These are phyloP conservation scores for Acacia crassicarpa DNA, from an alignment of 306 rosid species.

Conservation along the genomic window DNA sequence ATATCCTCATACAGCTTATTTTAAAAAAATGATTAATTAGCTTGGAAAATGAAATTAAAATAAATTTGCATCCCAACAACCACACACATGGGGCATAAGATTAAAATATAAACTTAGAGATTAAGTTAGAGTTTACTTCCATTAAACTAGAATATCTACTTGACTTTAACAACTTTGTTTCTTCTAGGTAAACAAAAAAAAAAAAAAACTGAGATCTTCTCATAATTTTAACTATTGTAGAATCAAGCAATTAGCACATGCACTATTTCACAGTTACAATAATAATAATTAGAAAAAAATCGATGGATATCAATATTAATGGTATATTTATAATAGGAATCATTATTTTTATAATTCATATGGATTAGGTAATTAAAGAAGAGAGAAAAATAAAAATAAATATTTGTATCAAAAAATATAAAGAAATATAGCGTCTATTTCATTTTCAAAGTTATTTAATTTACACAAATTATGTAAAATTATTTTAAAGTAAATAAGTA, in stretches of 20 bases:
- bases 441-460: neutral
- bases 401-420: too few relatives aligned
- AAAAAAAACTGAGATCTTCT: neutral
- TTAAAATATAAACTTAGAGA: neutral
- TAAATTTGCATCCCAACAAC: slow-evolving; percentile 4
- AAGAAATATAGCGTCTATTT: too few relatives aligned
- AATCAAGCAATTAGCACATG: too few relatives aligned
- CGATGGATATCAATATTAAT: too few relatives aligned
- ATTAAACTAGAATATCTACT: neutral
- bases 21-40: neutral
- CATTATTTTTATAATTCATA: neutral
- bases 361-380: neutral
- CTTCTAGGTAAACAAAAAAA: neutral
- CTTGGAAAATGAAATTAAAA: neutral
- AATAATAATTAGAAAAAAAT: neutral
- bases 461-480: neutral
- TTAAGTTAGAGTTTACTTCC: neutral
- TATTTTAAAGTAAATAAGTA: neutral
- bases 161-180: neutral
- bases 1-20: neutral
- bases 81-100: neutral
- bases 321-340: too few relatives aligned
- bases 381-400: too few relatives aligned
- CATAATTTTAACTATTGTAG: neutral
- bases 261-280: too few relatives aligned